These are phyloP conservation scores for Abelmoschus esculentus DNA, from an alignment of 345 rosid species.

Conservation along the genomic window DNA sequence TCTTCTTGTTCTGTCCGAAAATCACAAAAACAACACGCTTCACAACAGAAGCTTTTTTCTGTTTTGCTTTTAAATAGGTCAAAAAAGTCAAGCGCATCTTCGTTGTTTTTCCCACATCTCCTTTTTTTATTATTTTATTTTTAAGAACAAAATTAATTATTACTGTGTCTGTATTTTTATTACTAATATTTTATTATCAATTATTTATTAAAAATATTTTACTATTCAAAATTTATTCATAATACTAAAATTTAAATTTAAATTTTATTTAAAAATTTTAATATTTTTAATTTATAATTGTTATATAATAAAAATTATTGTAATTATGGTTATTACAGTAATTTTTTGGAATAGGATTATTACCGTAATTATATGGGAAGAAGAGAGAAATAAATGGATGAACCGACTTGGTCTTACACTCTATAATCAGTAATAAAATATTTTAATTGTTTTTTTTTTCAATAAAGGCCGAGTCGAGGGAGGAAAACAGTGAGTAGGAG, in stretches of 20 bases:
- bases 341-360: too few species aligned
- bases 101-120: not conserved
- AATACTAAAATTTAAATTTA: too few species aligned
- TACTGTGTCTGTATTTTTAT: too few species aligned
- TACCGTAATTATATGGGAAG: too few species aligned
- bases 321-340: too few species aligned
- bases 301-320: too few species aligned
- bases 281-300: too few species aligned
- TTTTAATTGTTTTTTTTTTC: not conserved
- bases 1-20: not conserved
- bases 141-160: too few species aligned
- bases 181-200: too few species aligned
- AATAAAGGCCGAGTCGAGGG: not conserved
- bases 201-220: too few species aligned
- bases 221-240: not conserved
- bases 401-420: constrained; percentile 1
- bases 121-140: not conserved
- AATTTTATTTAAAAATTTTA: too few species aligned
- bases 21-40: not conserved
- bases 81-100: not conserved
- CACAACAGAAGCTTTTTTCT: not conserved
- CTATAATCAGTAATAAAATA: not conserved
- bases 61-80: constrained; percentile 2
- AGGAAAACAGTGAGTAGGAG: not conserved
- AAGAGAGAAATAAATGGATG: not conserved